phyloP scores from a whole-genome alignment of 2,329 filamentous ascomycete genomes.

The Xylariaceae sp. region DNA sequence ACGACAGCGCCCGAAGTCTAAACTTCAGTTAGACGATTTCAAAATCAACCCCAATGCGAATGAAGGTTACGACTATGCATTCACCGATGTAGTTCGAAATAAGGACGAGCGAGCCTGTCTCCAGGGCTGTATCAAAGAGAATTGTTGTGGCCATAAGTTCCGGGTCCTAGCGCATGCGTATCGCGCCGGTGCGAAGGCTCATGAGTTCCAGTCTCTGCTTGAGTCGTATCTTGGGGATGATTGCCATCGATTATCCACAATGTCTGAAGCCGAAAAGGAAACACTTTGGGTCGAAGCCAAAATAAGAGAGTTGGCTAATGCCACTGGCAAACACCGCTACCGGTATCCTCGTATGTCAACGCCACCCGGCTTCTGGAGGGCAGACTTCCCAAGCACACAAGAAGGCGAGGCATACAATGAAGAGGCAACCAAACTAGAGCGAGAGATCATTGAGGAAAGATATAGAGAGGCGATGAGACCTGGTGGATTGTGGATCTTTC shows the following conservation, averaged over 20 bases:
- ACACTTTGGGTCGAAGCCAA: slow-evolving; percentile 78
- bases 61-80: slow-evolving; percentile 74
- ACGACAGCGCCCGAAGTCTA: slow-evolving; percentile 61
- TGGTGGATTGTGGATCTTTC: slow-evolving; percentile 79
- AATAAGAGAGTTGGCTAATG: slow-evolving; percentile 73
- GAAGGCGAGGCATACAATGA: slow-evolving; percentile 70
- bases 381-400: slow-evolving; percentile 89
- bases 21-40: slow-evolving; percentile 74
- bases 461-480: slow-evolving; percentile 81
- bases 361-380: slow-evolving; percentile 89
- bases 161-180: slow-evolving; percentile 66
- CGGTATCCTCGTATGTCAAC: slow-evolving; percentile 72
- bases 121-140: slow-evolving; percentile 73
- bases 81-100: slow-evolving; percentile 74
- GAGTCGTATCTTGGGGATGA: slow-evolving; percentile 64
- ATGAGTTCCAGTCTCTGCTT: slow-evolving; percentile 48
- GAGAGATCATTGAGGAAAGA: slow-evolving; percentile 70
- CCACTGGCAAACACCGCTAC: slow-evolving; percentile 78
- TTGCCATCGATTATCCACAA: slow-evolving; percentile 62
- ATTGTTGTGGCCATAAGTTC: slow-evolving; percentile 79
- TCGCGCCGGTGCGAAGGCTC: slow-evolving; percentile 44
- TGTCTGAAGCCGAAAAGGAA: slow-evolving; percentile 66
- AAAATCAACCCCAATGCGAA: slow-evolving; percentile 79
- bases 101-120: slow-evolving; percentile 72
- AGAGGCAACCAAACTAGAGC: slow-evolving; percentile 68